phyloP scores from a whole-genome alignment of 139 green algal species.

The Chlorella sorokiniana region DNA sequence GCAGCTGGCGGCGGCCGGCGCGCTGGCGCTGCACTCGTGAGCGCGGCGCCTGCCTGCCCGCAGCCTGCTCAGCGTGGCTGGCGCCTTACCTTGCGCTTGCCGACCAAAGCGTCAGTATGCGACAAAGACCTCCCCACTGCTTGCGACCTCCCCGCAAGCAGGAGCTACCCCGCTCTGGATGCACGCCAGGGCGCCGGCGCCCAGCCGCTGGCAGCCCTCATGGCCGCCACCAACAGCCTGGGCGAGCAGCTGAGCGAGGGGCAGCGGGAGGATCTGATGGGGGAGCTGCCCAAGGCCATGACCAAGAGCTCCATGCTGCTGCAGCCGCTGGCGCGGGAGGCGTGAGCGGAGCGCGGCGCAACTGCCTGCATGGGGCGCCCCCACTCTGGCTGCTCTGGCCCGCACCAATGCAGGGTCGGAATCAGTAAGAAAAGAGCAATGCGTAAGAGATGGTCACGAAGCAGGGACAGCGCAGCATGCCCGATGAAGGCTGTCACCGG shows the following conservation, averaged over 20 bases:
- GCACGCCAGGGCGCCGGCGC: not conserved
- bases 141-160: not conserved
- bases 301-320: conserved; percentile 25
- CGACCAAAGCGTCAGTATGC: too few species aligned
- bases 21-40: conserved; percentile 30
- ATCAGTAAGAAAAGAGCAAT: not conserved
- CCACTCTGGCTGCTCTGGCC: not conserved
- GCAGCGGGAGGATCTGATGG: conserved; percentile 20
- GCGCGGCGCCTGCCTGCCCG: not conserved
- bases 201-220: not conserved
- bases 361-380: not conserved
- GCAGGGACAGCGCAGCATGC: not conserved
- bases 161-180: not conserved
- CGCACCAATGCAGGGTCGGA: not conserved
- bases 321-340: conserved; percentile 22
- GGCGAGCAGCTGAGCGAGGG: not conserved
- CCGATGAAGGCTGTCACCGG: not conserved
- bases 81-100: not conserved
- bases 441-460: too few species aligned
- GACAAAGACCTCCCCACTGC: too few species aligned
- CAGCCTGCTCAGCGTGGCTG: not conserved
- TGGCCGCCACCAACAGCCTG: conserved; percentile 3
- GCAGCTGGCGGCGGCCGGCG: conserved; percentile 7
- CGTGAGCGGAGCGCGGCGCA: too few species aligned
- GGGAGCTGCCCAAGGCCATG: conserved; percentile 19